Base-by-base conservation (phyloP, 345 rosid species). In the Physaria fendleri region DNA sequence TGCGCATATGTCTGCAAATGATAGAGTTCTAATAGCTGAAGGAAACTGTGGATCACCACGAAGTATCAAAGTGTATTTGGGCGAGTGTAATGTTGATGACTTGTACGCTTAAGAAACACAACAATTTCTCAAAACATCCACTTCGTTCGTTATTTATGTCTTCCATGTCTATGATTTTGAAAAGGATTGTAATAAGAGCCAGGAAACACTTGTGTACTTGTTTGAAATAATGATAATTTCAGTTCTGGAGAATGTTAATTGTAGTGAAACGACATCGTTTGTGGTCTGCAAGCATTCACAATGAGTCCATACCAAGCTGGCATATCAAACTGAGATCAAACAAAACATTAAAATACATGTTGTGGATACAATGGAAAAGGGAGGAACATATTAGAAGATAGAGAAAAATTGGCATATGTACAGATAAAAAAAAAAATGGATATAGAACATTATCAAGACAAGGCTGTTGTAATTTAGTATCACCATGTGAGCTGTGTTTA, bases 1-100 rank as follows among this genome's bases (percentile, higher is more conserved):
- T n/a, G 81, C 85, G 0, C 99, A 89, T 73, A 93, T 88, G 93
- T 94, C 89, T 50, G 97, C 95, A 28, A 93, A 93, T 8, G 95
- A 83, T 63, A 80, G 95, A 83, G 97, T 89, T 42, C 57, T 89
- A 33, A 79, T 93, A 47, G 97, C 91, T 8, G 97, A 93, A 78
- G 98, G 95, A 55, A 77, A 76, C 71, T 93, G 99, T 32, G 97
- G 97, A 55, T 93, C 99, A 30, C 99, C 95, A 1, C 76, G 90
- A 37, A 86, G 95, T 76, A 46, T 93, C 66, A 86, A 86, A 80
- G 96, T 92, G 60, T 88, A 59, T 74, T 76, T 84, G 0, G 90
- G 88, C 25, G 96, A 92, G 59, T 92, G 98, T 64, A 88, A 81
- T 58, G 79, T 91, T 20, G 96, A 85, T 65, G 83, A 71, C 59